Base-by-base conservation (phyloP, 1,284 basidiomycete genomes). In the Xerocomus amazonicus region DNA sequence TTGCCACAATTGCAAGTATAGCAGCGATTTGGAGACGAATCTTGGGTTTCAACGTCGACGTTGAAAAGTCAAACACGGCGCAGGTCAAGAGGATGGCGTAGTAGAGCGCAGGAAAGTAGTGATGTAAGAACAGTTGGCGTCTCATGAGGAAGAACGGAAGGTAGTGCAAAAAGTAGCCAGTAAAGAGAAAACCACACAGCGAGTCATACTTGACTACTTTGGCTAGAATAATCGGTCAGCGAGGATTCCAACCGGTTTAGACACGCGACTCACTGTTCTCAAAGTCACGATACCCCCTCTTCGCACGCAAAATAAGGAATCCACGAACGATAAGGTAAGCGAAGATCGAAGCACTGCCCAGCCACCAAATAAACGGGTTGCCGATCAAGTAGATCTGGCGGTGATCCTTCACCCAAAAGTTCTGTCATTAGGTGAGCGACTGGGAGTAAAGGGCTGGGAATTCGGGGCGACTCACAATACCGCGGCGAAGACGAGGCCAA, bases 341-440 rank as follows among this genome's bases (percentile, higher is more conserved):
- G 2, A 78, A 59, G 6, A 98, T 80, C 1, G 90, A 79, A 2
- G 84, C 62, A 0, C 88, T 84, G 58, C 90, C 88, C 19, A 84
- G 70, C 79, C 87, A 97, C 95, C 96, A 98, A 17, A 97, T 78
- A 53, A 95, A 75, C 0, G 94, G 92, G 68, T 98, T 99, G 7
- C 96, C 96, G 29, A 97, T 78, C 38, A 99, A 79, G 70, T 99
- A 99, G 52, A 99, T 89, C 65, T 98, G 96, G 33, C 82, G 80
- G 67, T 98, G 88, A 55, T 98, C 90, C 69, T 95, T 94, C 37
- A 96, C 92, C 97, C 97, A 99, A 73, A 98, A 99, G 73, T 95
- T 94, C 87, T 91, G 56, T 31, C 35, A 32, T 49, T 4, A 13
- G 17, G 45, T 44, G 32, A 56, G 43, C n/a, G 34, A 19, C 19